Evolutionary conservation across 441 rosid species (phyloP).

Genomic region (Populus tomentosa): DNA sequence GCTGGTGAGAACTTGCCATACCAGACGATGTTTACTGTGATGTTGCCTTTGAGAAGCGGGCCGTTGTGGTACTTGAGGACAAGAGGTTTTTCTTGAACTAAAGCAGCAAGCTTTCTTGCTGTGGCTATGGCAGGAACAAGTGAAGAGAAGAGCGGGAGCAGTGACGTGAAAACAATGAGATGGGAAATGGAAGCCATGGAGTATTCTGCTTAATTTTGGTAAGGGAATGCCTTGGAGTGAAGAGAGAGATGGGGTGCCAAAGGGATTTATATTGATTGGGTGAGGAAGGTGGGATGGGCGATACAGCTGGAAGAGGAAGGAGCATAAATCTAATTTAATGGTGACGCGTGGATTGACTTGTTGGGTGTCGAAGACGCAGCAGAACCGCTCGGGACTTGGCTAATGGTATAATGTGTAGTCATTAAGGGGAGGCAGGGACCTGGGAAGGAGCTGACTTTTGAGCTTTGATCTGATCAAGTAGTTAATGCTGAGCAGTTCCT

Average conservation of each 20-base stretch:
- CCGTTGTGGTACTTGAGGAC: constrained; percentile 78
- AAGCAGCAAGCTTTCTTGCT: constrained; percentile 22
- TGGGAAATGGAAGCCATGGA: constrained; percentile 38
- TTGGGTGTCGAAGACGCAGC: neutral
- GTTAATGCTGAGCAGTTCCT: neutral
- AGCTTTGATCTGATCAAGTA: neutral
- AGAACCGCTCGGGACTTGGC: neutral
- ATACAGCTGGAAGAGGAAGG: constrained; percentile 17
- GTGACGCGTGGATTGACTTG: constrained; percentile 24
- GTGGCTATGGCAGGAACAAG: constrained; percentile 12
- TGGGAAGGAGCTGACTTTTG: neutral
- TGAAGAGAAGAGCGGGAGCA: constrained; percentile 12
- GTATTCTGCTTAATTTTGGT: neutral
- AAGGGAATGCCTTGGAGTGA: neutral
- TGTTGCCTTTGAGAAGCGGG: constrained; percentile 59
- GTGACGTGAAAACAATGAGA: constrained; percentile 21
- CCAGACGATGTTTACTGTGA: constrained; percentile 69
- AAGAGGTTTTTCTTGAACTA: constrained; percentile 64
- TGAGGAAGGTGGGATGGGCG: neutral
- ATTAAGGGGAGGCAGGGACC: constrained; percentile 1
- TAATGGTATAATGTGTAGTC: neutral
- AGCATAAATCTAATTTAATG: neutral
- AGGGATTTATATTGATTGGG: constrained; percentile 9
- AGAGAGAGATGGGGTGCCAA: neutral
- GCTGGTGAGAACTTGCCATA: constrained; percentile 66